Conservation (phyloP, 805 yeast genomes). For the Metschnikowia sp. region DNA sequence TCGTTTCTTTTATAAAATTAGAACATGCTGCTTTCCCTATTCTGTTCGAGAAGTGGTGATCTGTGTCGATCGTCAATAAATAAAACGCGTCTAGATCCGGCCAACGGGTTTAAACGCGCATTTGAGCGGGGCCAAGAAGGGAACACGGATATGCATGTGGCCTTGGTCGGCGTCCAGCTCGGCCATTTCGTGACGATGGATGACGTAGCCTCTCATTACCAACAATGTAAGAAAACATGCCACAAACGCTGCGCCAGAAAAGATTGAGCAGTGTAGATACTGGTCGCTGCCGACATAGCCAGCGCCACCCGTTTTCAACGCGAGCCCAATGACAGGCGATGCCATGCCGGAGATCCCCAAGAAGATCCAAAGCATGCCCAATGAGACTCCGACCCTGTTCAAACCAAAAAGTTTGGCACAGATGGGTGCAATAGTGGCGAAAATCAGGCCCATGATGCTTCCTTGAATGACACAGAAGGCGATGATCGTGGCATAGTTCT, state of each 20-base stretch:
- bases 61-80: no score
- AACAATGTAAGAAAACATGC: slow-evolving; percentile 42
- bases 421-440: slow-evolving; percentile 53
- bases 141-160: slow-evolving; percentile 17
- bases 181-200: slow-evolving; percentile 42
- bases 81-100: neutral
- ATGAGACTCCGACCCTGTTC: slow-evolving; percentile 44
- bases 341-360: slow-evolving; percentile 50
- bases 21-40: no score
- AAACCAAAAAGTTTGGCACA: slow-evolving; percentile 54
- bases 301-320: slow-evolving; percentile 35
- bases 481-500: slow-evolving; percentile 54
- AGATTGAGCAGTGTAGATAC: slow-evolving; percentile 52
- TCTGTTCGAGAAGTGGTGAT: no score
- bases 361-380: slow-evolving; percentile 52
- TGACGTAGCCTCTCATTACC: slow-evolving; percentile 52
- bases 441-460: slow-evolving; percentile 57
- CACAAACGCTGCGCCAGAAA: slow-evolving; percentile 55
- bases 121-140: slow-evolving; percentile 12
- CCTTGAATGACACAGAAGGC: slow-evolving; percentile 54
- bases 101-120: slow-evolving; percentile 7
- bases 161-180: slow-evolving; percentile 15
- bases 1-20: no score
- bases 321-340: slow-evolving; percentile 60
- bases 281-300: slow-evolving; percentile 38